Evolutionary conservation across 1,284 basidiomycete species (phyloP).

Genomic region (Puccinia triticina): DNA sequence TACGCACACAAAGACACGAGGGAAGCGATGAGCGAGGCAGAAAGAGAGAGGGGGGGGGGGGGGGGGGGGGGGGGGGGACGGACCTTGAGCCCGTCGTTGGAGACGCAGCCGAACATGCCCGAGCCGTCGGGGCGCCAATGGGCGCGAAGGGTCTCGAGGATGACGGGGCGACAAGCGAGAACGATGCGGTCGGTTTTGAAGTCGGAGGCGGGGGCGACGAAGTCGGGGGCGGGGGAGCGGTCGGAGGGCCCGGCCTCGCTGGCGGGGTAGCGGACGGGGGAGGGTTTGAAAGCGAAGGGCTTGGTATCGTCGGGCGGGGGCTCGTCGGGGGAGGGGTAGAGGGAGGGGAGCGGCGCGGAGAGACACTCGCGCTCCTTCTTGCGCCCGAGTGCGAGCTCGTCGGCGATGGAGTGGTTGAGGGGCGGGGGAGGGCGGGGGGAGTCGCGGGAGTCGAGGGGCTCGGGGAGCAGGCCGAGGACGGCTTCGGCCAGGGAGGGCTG

Average conservation of each 20-base stretch:
- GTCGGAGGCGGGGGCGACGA: constrained; percentile 11
- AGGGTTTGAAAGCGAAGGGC: constrained; percentile 16
- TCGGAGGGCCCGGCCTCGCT: constrained; percentile 1
- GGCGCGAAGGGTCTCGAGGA: constrained; percentile 35
- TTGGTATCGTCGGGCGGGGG: constrained; percentile 20
- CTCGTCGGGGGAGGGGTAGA: constrained; percentile 4
- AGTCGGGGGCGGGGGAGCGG: neutral
- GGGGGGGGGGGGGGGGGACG: neutral
- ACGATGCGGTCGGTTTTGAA: constrained; percentile 33
- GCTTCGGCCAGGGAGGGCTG: constrained; percentile 48
- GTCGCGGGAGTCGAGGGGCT: no score
- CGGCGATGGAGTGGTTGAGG: constrained; percentile 9
- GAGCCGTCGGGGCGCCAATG: constrained; percentile 34
- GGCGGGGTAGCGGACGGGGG: neutral
- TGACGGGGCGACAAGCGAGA: constrained; percentile 41
- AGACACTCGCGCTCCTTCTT: constrained; percentile 38
- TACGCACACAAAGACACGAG: neutral
- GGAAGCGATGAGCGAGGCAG: neutral
- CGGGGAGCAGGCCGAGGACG: constrained; percentile 30
- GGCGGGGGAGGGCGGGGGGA: no score
- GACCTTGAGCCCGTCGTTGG: constrained; percentile 50
- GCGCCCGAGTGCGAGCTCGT: neutral
- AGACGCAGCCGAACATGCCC: constrained; percentile 51
- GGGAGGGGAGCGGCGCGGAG: constrained; percentile 24
- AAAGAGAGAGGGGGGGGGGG: neutral